A percentile compares a stretch with the other conserved stretches of the same genome.
Conservation (phyloP, 225 moss, liverwort and hornwort species). For the Physcomitrium patens region DNA sequence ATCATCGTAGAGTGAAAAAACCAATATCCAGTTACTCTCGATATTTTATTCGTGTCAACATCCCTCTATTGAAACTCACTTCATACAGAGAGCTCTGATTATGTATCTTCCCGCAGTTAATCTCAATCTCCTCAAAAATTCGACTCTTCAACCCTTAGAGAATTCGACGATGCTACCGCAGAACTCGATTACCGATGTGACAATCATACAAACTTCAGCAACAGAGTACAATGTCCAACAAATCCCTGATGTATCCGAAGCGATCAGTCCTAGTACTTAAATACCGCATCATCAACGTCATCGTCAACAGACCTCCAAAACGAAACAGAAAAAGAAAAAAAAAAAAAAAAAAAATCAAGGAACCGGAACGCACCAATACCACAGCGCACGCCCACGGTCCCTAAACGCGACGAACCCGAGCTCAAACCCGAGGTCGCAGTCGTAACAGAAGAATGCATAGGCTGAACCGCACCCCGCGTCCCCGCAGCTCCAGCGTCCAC, state of each 20-base stretch:
- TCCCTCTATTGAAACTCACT: neutral
- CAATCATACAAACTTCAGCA: too few relatives aligned
- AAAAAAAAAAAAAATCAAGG: neutral
- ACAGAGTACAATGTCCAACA: neutral
- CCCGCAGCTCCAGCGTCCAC: conserved; percentile 34
- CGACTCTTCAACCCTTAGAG: neutral
- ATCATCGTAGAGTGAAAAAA: neutral
- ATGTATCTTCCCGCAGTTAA: neutral
- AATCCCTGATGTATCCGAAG: neutral
- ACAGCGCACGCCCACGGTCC: conserved; percentile 3
- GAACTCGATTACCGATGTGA: neutral
- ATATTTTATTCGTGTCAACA: neutral
- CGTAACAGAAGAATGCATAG: neutral
- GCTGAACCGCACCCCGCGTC: conserved; percentile 8
- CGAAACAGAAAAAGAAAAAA: neutral
- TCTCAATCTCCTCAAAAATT: neutral
- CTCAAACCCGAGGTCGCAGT: conserved; percentile 8
- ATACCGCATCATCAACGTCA: neutral
- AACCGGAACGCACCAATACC: conserved; percentile 5
- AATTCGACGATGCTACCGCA: neutral
- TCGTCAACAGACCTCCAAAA: neutral
- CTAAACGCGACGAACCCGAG: conserved; percentile 2
- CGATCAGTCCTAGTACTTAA: neutral
- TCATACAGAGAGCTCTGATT: neutral
- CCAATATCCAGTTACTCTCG: neutral